Base-by-base conservation (phyloP, 78 protist genomes). In the Polysphondylium violaceum region DNA sequence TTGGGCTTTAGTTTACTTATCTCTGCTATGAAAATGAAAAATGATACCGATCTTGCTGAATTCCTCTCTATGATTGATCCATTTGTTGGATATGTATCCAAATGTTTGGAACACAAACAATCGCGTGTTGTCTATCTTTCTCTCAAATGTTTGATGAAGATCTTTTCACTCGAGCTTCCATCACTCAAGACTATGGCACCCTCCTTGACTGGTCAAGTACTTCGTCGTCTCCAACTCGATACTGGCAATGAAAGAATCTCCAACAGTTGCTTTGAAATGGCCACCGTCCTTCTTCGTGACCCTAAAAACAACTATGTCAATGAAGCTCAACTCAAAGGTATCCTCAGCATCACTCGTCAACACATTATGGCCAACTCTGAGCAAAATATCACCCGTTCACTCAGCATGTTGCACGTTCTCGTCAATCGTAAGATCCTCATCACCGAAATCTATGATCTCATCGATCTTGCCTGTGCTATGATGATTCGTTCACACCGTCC, bases 31-130 rank as follows among this genome's bases (percentile, higher is more conserved):
- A 51, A 83, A 61, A 23, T 5, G 9, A 14, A 60, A 27, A n/a
- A 69, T 19, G 38, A 36, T 27, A 25, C n/a, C 31, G 51, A 56
- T 6, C 25, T 72, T 0, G 51, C 27, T 5, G 61, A 67, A 33
- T 69, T 44, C 21, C 17, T 59, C 7, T 27, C 51, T n/a, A 83
- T 83, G 91, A 40, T 83, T 2, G 91, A 83, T 43, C 91, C 91
- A 69, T 36, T 83, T 35, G 59, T 83, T 17, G n/a, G 73, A 0
- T 68, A 36, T 27, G 27, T 83, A n/a, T 40, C 67, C 60, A 56
- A 67, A 55, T 40, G 60, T 25, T 19, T 83, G 27, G 59, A 55
- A n/a, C 73, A 83, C 23, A 67, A 44, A 51, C 50, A 83, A 47
- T n/a, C 79, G 25, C 56, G 76, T 17, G 63, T 83, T 17, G 91